Evolutionary conservation across 1,284 basidiomycete genomes (phyloP).

Genomic region (Cryptococcus amylolentus): DNA sequence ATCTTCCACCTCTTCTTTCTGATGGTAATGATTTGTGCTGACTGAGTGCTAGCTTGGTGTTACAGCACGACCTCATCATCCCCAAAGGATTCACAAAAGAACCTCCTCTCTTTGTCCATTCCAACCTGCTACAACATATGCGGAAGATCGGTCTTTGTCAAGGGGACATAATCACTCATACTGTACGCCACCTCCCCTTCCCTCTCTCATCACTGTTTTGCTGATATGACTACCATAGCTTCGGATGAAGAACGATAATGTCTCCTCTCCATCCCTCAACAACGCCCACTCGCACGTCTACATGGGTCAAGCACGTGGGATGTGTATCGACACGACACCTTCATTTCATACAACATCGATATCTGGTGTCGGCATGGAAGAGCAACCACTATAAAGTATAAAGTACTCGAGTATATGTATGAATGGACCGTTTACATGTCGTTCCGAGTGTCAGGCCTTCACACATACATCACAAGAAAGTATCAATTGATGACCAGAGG

Average conservation of each 20-base stretch:
- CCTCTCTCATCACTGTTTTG: neutral
- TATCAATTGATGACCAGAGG: no score
- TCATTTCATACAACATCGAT: no score
- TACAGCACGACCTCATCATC: constrained; percentile 44
- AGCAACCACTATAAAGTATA: no score
- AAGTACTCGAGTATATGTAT: no score
- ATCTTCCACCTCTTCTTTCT: no score
- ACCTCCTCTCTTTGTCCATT: constrained; percentile 42
- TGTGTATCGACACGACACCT: constrained; percentile 50
- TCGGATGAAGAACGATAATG: constrained; percentile 34
- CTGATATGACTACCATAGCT: constrained; percentile 19
- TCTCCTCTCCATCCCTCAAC: constrained; percentile 35
- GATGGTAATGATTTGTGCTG: neutral
- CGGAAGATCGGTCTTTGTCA: constrained; percentile 18
- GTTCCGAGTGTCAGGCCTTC: no score
- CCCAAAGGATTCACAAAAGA: constrained; percentile 20
- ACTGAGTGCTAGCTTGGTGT: constrained; percentile 21
- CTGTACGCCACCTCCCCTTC: constrained; percentile 22
- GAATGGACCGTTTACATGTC: no score
- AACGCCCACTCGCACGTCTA: constrained; percentile 43
- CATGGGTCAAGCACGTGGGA: constrained; percentile 39
- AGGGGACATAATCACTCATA: constrained; percentile 41
- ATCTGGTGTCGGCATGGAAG: no score
- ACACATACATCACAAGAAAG: no score
- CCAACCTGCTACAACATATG: constrained; percentile 53